These are phyloP conservation scores for Senna tora DNA, from an alignment of 306 rosid genomes.

Conservation along the genomic window DNA sequence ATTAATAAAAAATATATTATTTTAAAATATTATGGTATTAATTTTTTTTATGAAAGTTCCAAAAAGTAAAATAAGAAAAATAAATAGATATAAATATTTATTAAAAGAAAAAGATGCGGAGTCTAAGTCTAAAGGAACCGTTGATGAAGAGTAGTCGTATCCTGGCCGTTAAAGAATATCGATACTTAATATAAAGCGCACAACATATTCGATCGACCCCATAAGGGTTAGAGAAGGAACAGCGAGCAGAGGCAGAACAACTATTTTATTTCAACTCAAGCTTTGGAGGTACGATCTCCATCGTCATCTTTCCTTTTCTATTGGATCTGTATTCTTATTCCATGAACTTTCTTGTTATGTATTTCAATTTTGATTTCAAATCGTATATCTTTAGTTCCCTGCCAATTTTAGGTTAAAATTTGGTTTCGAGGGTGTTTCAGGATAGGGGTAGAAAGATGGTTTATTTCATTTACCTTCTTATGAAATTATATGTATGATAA, in stretches of 20 bases:
- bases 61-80: too few species aligned
- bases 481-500: not conserved
- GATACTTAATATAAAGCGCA: not conserved
- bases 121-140: not conserved
- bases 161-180: conserved; percentile 6
- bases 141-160: conserved; percentile 13
- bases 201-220: not conserved
- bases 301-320: not conserved
- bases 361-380: not conserved
- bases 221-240: not conserved
- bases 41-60: too few species aligned
- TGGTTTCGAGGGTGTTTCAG: not conserved
- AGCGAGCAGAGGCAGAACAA: not conserved
- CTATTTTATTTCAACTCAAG: not conserved
- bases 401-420: not conserved
- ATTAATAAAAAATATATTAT: too few species aligned
- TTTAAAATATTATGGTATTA: too few species aligned
- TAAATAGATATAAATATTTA: too few species aligned
- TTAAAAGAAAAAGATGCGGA: too few species aligned
- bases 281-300: not conserved
- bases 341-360: not conserved
- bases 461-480: not conserved
- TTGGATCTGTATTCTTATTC: not conserved
- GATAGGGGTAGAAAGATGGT: not conserved
- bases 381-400: not conserved